A percentile compares a stretch with the other conserved stretches of the same genome.
Evolutionary conservation across 495 filamentous ascomycete species (phyloP).

Genomic region (Penicillium arizonense): DNA sequence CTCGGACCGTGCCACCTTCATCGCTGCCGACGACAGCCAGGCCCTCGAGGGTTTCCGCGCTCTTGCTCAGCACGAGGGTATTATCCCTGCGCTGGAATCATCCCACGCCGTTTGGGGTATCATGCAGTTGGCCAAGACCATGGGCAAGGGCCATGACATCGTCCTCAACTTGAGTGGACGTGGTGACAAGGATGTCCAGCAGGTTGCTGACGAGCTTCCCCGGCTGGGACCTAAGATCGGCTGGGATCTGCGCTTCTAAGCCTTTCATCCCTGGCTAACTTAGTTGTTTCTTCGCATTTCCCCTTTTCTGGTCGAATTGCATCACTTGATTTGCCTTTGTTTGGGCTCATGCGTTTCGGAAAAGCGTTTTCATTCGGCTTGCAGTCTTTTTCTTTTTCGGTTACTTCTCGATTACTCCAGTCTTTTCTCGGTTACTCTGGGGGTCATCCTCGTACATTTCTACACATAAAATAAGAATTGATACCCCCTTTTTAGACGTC

Average conservation of each 20-base stretch:
- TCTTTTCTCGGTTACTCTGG: too few species aligned
- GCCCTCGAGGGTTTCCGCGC: conserved; percentile 88
- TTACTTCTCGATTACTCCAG: too few species aligned
- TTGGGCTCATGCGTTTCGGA: too few species aligned
- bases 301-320: too few species aligned
- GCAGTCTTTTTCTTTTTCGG: neutral
- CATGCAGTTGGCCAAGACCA: conserved; percentile 84
- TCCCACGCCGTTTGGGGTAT: conserved; percentile 90
- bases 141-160: conserved; percentile 83
- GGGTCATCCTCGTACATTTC: neutral
- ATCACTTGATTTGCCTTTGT: too few species aligned
- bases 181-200: conserved; percentile 98
- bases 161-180: conserved; percentile 93
- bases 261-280: neutral
- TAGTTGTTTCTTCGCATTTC: neutral
- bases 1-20: conserved; percentile 75
- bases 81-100: conserved; percentile 93
- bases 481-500: neutral
- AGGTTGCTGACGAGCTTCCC: conserved; percentile 91
- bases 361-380: too few species aligned
- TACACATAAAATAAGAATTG: neutral
- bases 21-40: conserved; percentile 88
- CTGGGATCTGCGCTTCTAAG: conserved; percentile 83
- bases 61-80: conserved; percentile 83
- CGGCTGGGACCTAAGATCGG: conserved; percentile 86